phyloP scores from a whole-genome alignment of 2,329 filamentous ascomycete genomes.

The Leptodontidium sp. region DNA sequence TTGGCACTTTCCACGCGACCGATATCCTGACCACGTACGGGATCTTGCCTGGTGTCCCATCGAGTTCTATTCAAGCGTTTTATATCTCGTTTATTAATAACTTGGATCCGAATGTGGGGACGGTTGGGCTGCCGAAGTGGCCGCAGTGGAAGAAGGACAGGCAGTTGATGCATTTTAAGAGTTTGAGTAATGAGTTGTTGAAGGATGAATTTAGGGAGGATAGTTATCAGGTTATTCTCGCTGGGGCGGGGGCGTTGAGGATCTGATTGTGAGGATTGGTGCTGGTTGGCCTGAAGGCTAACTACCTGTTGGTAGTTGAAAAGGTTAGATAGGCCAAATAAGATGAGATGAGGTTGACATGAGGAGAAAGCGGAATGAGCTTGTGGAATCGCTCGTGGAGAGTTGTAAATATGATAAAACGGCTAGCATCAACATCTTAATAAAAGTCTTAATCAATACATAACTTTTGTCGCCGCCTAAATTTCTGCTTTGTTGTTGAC shows the following conservation, averaged over 20 bases:
- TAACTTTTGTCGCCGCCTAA: too few relatives aligned
- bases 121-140: constrained; percentile 52
- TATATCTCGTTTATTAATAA: constrained; percentile 78
- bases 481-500: neutral
- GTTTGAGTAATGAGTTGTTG: constrained; percentile 49
- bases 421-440: too few relatives aligned
- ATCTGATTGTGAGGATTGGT: constrained; percentile 28
- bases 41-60: constrained; percentile 50
- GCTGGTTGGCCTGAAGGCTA: too few relatives aligned
- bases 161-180: constrained; percentile 59
- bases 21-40: constrained; percentile 69
- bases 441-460: too few relatives aligned
- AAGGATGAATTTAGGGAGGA: constrained; percentile 58
- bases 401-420: too few relatives aligned
- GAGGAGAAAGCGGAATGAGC: too few relatives aligned
- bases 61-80: constrained; percentile 69
- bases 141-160: constrained; percentile 60
- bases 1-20: constrained; percentile 79
- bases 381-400: too few relatives aligned
- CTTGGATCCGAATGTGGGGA: constrained; percentile 69
- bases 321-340: too few relatives aligned
- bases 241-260: constrained; percentile 42
- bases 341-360: too few relatives aligned
- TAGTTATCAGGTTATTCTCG: constrained; percentile 52
- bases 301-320: too few relatives aligned